Evolutionary conservation across 2,329 filamentous ascomycete genomes (phyloP), one percentile per base, ranked within the genome.

Genomic region (Aureobasidium leucospermi): DNA sequence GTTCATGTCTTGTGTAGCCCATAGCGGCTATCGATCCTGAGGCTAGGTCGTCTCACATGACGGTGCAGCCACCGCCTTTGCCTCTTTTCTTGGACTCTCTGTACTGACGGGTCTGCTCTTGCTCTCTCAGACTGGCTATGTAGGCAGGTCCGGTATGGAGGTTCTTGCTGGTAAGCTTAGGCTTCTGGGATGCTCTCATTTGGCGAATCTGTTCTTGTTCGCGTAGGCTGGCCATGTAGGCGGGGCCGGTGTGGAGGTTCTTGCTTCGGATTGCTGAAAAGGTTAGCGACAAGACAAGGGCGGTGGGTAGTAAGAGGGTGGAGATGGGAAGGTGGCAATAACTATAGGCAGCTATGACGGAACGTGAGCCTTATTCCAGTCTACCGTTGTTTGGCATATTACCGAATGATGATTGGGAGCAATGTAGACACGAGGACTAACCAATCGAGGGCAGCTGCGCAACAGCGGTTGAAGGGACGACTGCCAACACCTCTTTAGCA

Each of bases 401-500:
- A 23, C 23, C 23, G 23, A 23, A 23, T 23, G 23, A 23, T 0
- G 23, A 23, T 2, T 23, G 23, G 23, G 23, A 23, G 3, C 23
- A 23, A 23, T 23, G 23, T 23, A 23, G 23, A 23, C 23, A 16
- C 3, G 11, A 48, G 9, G 1, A 51, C 48, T 51, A 39, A 51
- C 48, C 48, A 13, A 7, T 23, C 5, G 1, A 6, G 6, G 48
- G 48, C 28, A 51, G 48, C 31, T 39, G 15, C 19, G 34, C 19
- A 15, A 52, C 23, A 7, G 19, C 34, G 4, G 34, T 52, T 0
- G 3, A 19, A 6, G 48, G 48, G 9, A 52, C 16, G 6, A 52
- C 48, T 3, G 23, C 9, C 29, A 55, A 31, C 1, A 55, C 15
- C 38, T 59, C 58, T 16, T 59, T 68, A 1, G 65, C 65, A 32